Percentiles rank a stretch among this genome's conserved stretches.
These are phyloP conservation scores for Phyllosticta ampelicida DNA, from an alignment of 2,329 filamentous ascomycete species.

Conservation along the genomic window DNA sequence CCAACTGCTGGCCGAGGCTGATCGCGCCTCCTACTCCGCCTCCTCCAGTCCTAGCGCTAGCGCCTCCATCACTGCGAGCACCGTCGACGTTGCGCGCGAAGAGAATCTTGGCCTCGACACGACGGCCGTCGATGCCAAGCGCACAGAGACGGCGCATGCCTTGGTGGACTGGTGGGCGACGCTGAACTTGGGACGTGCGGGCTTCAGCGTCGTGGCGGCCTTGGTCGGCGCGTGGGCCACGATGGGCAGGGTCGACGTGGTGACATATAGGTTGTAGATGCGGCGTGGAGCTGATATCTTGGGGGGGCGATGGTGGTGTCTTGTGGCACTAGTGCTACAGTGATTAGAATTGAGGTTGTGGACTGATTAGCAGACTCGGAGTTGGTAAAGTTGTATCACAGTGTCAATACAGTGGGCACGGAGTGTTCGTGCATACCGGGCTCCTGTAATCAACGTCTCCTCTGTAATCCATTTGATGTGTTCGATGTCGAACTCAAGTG, in stretches of 20 bases:
- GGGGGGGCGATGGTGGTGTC: no score
- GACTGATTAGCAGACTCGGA: no score
- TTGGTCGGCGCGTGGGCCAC: constrained; percentile 16
- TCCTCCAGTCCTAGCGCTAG: background rate
- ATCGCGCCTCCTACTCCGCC: constrained; percentile 19
- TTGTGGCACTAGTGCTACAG: no score
- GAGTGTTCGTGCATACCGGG: no score
- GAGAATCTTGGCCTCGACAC: constrained; percentile 27
- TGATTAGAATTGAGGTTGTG: no score
- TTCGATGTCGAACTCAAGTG: no score
- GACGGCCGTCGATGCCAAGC: constrained; percentile 18
- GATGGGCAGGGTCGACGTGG: constrained; percentile 11
- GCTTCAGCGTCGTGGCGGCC: constrained; percentile 18
- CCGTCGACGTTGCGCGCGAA: constrained; percentile 9
- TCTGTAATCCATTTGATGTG: no score
- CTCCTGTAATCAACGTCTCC: no score
- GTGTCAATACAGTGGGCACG: no score
- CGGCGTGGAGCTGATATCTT: no score
- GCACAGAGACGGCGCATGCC: constrained; percentile 38
- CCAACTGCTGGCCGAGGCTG: constrained; percentile 36
- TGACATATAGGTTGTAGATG: constrained; percentile 1
- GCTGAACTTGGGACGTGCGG: constrained; percentile 39
- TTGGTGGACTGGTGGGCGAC: constrained; percentile 47
- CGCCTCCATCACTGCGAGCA: constrained; percentile 13
- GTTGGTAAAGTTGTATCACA: no score